Base-by-base conservation (phyloP, 805 yeast genomes). In the Yarrowia sp. region DNA sequence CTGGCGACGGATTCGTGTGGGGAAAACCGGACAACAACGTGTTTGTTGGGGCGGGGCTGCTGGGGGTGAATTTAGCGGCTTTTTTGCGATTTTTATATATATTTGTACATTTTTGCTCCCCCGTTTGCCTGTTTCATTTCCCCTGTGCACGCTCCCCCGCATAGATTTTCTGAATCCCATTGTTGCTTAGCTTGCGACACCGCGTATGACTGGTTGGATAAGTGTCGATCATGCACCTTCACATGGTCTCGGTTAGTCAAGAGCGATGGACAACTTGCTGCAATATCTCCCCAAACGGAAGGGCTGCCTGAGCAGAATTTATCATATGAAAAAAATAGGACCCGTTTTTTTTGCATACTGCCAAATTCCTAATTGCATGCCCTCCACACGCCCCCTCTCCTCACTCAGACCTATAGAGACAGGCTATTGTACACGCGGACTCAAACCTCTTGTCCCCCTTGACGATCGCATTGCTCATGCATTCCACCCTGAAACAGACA, bases 401-500 rank as follows among this genome's bases (percentile, higher is more conserved):
- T 44, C n/a, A n/a, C n/a, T 22, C 28, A 22, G 28, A n/a, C 18
- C 50, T 28, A 48, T 17, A 48, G 41, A 33, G 14, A 4, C 17
- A 3, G 35, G 32, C n/a, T 33, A 17, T 48, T 15, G 36, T 5
- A 48, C 32, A 48, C 55, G 55, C 55, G 55, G 32, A 8, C 6
- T 35, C 41, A 13, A 22, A 48, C 41, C 41, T 47, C 53, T 48
- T 32, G 53, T 32, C 32, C 57, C 58, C 58, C 58, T 51, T 51
- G 58, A 51, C 17, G 43, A 36, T 51, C 58, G 58, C 58, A 51
- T 51, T 51, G 43, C 43, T 22, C 43, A 51, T 51, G 58, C 58
- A 51, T 51, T 51, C 58, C 58, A 51, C 58, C 58, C 33, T 51
- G 58, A 51, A 51, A 51, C 58, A 38, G 58, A 51, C 58, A 51